Evolutionary conservation across 164 flowering plant species (phyloP).

Genomic region (Chloranthus sessilifolius): DNA sequence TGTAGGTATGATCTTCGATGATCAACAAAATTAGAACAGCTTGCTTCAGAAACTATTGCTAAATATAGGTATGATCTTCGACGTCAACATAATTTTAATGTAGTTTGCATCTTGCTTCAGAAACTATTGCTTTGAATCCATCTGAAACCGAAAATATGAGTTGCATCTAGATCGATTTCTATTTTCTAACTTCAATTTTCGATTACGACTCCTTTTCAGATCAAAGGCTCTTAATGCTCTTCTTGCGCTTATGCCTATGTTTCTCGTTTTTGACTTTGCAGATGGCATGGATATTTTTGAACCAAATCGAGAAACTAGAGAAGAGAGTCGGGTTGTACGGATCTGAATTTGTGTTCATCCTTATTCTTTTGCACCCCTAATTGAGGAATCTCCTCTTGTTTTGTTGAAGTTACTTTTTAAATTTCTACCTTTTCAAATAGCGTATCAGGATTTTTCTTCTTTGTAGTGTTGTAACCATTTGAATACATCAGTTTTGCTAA

Average conservation of each 20-base stretch:
- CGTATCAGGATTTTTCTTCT: constrained; percentile 1
- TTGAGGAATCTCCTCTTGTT: constrained; percentile 1
- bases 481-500: background rate
- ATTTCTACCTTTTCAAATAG: background rate
- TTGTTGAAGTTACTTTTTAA: background rate
- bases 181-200: too few relatives aligned
- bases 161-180: too few relatives aligned
- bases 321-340: constrained; percentile 49
- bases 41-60: too few relatives aligned
- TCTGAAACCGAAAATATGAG: too few relatives aligned
- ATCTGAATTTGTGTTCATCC: background rate
- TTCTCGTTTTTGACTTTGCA: constrained; percentile 28
- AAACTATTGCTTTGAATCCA: too few relatives aligned
- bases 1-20: too few relatives aligned
- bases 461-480: background rate
- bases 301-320: constrained; percentile 82
- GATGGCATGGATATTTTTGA: constrained; percentile 99
- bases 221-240: too few relatives aligned
- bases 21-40: too few relatives aligned
- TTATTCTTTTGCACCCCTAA: background rate
- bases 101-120: too few relatives aligned
- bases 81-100: too few relatives aligned
- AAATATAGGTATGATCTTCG: too few relatives aligned
- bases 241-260: background rate
- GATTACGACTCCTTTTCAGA: too few relatives aligned